Evolutionary conservation across 2,329 filamentous ascomycete genomes (phyloP).

Genomic region (Amphichorda felina): DNA sequence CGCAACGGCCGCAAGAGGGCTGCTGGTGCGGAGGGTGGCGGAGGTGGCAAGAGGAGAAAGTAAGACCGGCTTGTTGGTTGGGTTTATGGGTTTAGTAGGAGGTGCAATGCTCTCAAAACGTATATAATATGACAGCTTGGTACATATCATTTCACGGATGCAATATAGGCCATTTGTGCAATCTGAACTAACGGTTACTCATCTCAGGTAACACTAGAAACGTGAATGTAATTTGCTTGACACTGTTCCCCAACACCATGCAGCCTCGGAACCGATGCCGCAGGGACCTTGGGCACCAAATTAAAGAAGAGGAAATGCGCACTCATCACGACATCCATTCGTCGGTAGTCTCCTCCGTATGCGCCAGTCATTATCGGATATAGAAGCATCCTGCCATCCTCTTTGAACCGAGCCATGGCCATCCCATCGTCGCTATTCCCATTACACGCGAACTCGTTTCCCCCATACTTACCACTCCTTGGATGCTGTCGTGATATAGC

Average conservation of each 20-base stretch:
- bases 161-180: conserved; percentile 9
- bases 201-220: not conserved
- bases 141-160: not conserved
- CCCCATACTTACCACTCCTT: too few species aligned
- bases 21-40: conserved; percentile 26
- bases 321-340: conserved; percentile 5
- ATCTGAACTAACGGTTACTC: conserved; percentile 3
- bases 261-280: not conserved
- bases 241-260: conserved; percentile 2
- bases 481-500: too few species aligned
- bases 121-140: too few species aligned
- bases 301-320: conserved; percentile 1
- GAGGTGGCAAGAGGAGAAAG: conserved; percentile 12
- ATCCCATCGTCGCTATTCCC: too few species aligned
- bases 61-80: too few species aligned
- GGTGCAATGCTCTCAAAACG: conserved; percentile 1
- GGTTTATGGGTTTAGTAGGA: conserved; percentile 1
- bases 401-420: too few species aligned
- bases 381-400: too few species aligned
- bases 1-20: conserved; percentile 68
- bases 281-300: not conserved
- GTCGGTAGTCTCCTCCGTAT: not conserved
- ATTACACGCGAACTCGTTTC: too few species aligned
- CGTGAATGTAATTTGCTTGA: not conserved
- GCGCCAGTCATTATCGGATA: not conserved